Evolutionary conservation across 495 filamentous ascomycete species (phyloP).

Genomic region (Penicillium tannophilum): DNA sequence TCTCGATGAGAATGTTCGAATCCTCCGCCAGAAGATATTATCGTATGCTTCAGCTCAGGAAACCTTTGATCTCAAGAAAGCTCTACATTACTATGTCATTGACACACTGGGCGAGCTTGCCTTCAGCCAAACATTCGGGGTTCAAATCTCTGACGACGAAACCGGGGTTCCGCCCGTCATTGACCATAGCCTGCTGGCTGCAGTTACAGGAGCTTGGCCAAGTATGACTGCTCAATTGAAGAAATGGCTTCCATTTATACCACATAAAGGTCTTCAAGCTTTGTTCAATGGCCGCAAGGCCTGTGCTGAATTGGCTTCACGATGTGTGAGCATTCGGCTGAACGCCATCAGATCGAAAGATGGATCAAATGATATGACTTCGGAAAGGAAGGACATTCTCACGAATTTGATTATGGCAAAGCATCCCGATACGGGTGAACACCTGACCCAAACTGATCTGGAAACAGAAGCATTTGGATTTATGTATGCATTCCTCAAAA

Average conservation of each 20-base stretch:
- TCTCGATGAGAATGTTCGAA: slow-evolving; percentile 10
- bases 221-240: slow-evolving; percentile 13
- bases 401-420: slow-evolving; percentile 18
- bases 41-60: slow-evolving; percentile 2
- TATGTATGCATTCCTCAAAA: slow-evolving; percentile 7
- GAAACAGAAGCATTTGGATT: slow-evolving; percentile 20
- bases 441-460: slow-evolving; percentile 7
- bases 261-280: slow-evolving; percentile 11
- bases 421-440: slow-evolving; percentile 14
- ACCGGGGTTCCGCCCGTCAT: slow-evolving; percentile 11
- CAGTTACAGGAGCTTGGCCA: slow-evolving; percentile 18
- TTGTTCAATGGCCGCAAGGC: slow-evolving; percentile 13
- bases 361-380: neutral
- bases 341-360: neutral
- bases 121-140: slow-evolving; percentile 15
- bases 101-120: slow-evolving; percentile 13
- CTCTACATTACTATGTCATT: slow-evolving; percentile 13
- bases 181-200: slow-evolving; percentile 17
- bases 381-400: slow-evolving; percentile 13
- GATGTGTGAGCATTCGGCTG: slow-evolving; percentile 10
- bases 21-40: slow-evolving; percentile 12
- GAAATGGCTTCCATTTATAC: slow-evolving; percentile 14
- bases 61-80: slow-evolving; percentile 14
- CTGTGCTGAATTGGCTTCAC: slow-evolving; percentile 13
- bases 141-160: slow-evolving; percentile 14